Evolutionary conservation across 768 basidiomycete genomes (phyloP).

Genomic region (Paxillus ammoniavirescens): DNA sequence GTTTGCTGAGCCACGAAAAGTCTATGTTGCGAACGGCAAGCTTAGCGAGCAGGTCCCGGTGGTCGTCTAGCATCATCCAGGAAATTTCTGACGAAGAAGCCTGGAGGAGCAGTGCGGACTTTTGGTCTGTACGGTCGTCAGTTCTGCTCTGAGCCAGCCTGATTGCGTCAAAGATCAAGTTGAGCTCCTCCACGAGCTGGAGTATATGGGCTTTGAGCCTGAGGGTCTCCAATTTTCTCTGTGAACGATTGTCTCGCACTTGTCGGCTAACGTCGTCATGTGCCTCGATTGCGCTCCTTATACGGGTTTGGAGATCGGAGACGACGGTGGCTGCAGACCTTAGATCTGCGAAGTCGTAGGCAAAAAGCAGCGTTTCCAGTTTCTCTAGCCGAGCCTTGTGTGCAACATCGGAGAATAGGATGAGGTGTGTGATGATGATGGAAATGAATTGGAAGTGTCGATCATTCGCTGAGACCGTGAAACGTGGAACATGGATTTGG

Average conservation of each 20-base stretch:
- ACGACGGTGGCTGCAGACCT: slow-evolving; percentile 69
- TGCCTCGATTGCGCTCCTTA: slow-evolving; percentile 63
- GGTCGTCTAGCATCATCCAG: slow-evolving; percentile 85
- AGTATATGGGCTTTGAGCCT: slow-evolving; percentile 72
- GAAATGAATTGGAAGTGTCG: slow-evolving; percentile 83
- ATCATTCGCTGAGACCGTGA: slow-evolving; percentile 83
- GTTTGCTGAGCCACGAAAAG: slow-evolving; percentile 81
- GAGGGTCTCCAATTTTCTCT: slow-evolving; percentile 54
- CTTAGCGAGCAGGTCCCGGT: slow-evolving; percentile 75
- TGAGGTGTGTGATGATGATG: slow-evolving; percentile 79
- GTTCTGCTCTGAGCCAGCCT: slow-evolving; percentile 77
- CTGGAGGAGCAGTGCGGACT: slow-evolving; percentile 77
- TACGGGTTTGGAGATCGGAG: slow-evolving; percentile 65
- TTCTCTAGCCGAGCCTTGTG: slow-evolving; percentile 77
- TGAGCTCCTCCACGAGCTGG: slow-evolving; percentile 73
- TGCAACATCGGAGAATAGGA: slow-evolving; percentile 87
- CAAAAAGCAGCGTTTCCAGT: slow-evolving; percentile 79
- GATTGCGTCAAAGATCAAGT: slow-evolving; percentile 83
- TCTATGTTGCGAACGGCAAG: slow-evolving; percentile 76
- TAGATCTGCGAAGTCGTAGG: slow-evolving; percentile 85
- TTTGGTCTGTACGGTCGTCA: slow-evolving; percentile 64
- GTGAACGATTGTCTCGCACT: slow-evolving; percentile 31
- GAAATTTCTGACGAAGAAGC: slow-evolving; percentile 85
- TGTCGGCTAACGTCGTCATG: slow-evolving; percentile 39
- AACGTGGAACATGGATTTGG: slow-evolving; percentile 76